Conservation (phyloP, 179 eudicot genomes). For the Nepenthes alata region DNA sequence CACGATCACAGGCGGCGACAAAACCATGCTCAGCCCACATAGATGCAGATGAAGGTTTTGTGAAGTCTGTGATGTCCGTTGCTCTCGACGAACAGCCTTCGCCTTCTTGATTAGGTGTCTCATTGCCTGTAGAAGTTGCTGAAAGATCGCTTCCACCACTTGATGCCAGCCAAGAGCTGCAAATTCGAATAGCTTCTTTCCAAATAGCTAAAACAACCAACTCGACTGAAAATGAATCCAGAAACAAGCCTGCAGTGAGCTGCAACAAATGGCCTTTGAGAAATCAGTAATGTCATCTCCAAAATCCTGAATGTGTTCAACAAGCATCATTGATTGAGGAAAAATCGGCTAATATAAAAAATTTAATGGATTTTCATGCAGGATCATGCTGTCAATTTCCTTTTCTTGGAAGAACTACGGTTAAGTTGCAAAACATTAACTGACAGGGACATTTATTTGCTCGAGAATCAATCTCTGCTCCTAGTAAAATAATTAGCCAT, state of each 20-base stretch:
- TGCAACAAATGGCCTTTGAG: slow-evolving; percentile 17
- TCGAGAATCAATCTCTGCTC: too few relatives aligned
- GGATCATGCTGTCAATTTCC: too few relatives aligned
- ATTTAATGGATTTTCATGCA: too few relatives aligned
- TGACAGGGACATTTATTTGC: too few relatives aligned
- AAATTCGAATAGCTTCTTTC: slow-evolving; percentile 29
- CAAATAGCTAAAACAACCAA: slow-evolving; percentile 38
- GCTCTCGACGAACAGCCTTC: slow-evolving; percentile 9
- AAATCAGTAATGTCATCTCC: slow-evolving; percentile 1
- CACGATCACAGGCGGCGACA: slow-evolving; percentile 28
- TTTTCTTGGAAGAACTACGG: too few relatives aligned
- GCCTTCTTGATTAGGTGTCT: slow-evolving; percentile 8
- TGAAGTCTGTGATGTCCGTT: slow-evolving; percentile 11
- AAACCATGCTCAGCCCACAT: slow-evolving; percentile 37
- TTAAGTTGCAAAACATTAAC: too few relatives aligned
- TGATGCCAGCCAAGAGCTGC: slow-evolving; percentile 22
- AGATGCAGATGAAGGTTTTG: slow-evolving; percentile 20
- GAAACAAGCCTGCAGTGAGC: slow-evolving; percentile 27
- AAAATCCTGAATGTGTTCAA: not conserved
- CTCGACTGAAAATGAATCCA: slow-evolving; percentile 40
- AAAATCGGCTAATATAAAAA: too few relatives aligned
- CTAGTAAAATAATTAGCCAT: too few relatives aligned
- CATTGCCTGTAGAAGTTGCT: slow-evolving; percentile 16
- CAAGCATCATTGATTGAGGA: too few relatives aligned
- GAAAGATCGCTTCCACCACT: slow-evolving; percentile 8